These are phyloP conservation scores for Coccinonectria pachysandricola DNA, from an alignment of 2,329 filamentous ascomycete species.

Conservation along the genomic window DNA sequence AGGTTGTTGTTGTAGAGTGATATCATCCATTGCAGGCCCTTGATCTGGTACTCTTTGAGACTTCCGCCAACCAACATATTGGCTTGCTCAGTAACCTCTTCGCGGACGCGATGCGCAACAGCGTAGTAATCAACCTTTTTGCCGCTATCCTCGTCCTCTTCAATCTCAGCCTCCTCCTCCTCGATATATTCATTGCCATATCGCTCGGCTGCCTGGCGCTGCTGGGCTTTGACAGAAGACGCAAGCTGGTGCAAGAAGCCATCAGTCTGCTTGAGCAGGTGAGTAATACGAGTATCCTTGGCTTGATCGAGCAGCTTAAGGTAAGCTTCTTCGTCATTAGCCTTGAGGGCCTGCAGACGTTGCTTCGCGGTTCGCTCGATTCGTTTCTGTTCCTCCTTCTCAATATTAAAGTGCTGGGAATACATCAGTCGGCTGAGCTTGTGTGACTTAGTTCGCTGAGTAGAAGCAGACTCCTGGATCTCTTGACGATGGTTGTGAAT, in stretches of 20 bases:
- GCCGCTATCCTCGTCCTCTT: slow-evolving; percentile 58
- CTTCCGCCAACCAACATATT: slow-evolving; percentile 80
- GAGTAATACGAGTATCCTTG: slow-evolving; percentile 98
- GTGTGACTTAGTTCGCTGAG: slow-evolving; percentile 64
- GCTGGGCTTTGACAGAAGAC: slow-evolving; percentile 86
- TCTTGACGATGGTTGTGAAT: slow-evolving; percentile 76
- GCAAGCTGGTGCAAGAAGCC: slow-evolving; percentile 95
- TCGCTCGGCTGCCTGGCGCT: slow-evolving; percentile 68
- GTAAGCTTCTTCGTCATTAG: slow-evolving; percentile 98
- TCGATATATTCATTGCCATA: slow-evolving; percentile 57
- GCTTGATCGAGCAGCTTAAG: slow-evolving; percentile 95
- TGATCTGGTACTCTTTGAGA: slow-evolving; percentile 95
- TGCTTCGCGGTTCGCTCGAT: slow-evolving; percentile 97
- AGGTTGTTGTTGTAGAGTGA: slow-evolving; percentile 99
- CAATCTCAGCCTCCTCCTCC: slow-evolving; percentile 55
- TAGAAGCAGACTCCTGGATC: slow-evolving; percentile 55
- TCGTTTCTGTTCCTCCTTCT: slow-evolving; percentile 98
- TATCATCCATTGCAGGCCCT: slow-evolving; percentile 99
- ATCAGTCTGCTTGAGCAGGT: slow-evolving; percentile 92
- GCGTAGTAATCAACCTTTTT: slow-evolving; percentile 98
- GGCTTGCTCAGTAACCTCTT: slow-evolving; percentile 79
- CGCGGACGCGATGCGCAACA: slow-evolving; percentile 90
- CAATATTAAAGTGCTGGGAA: slow-evolving; percentile 85
- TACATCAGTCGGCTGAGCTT: slow-evolving; percentile 88
- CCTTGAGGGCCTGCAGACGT: slow-evolving; percentile 96